Conservation (phyloP, 2,329 filamentous ascomycete genomes). For the Fusarium floridanum region DNA sequence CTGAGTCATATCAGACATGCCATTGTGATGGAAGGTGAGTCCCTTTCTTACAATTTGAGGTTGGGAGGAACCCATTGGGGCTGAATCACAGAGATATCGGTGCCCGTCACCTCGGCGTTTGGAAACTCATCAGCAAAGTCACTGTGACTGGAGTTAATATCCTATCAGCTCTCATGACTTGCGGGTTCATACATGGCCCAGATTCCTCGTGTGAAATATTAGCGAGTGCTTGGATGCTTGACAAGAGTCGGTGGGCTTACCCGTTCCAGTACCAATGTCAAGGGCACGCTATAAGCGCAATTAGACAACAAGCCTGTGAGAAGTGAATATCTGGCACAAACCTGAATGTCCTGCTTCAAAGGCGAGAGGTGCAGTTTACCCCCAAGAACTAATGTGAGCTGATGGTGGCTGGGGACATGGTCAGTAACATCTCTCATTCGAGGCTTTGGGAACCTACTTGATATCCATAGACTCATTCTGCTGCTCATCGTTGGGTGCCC, state of each 20-base stretch:
- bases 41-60: conserved; percentile 55
- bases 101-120: conserved; percentile 60
- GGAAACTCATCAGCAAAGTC: conserved; percentile 61
- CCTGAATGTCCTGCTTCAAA: conserved; percentile 2
- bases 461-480: conserved; percentile 15
- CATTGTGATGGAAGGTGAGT: too few relatives aligned
- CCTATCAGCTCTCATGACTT: too few relatives aligned
- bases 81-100: conserved; percentile 69
- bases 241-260: neutral
- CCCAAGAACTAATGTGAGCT: neutral
- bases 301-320: neutral
- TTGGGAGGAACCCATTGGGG: conserved; percentile 60
- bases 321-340: neutral
- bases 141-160: conserved; percentile 50
- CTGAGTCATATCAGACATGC: neutral
- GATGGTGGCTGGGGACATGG: conserved; percentile 1
- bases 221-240: neutral
- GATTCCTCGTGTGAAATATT: conserved; percentile 35
- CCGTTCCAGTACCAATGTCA: conserved; percentile 19
- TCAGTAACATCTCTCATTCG: neutral
- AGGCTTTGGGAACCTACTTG: neutral
- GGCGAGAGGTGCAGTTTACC: conserved; percentile 3
- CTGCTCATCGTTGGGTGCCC: conserved; percentile 13
- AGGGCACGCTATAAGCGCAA: neutral
- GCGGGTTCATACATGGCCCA: conserved; percentile 56